phyloP scores from a whole-genome alignment of 78 protist species.

The Dictyostelium brefeldianum region DNA sequence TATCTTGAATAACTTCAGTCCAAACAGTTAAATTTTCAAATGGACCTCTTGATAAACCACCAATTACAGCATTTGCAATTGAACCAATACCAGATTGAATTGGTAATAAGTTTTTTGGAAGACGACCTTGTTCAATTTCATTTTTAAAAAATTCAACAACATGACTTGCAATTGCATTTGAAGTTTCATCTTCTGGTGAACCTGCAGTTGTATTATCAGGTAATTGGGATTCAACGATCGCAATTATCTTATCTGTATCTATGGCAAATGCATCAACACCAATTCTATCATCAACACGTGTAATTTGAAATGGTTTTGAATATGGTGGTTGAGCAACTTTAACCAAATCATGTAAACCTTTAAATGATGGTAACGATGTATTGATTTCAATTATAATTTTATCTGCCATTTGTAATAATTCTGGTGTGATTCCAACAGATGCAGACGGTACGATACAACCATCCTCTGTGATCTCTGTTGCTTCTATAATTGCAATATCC shows the following conservation, averaged over 20 bases:
- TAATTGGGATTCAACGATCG: constrained; percentile 56
- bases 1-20: constrained; percentile 80
- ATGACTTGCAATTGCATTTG: constrained; percentile 40
- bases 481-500: constrained; percentile 88
- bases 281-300: constrained; percentile 73
- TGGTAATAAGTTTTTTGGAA: constrained; percentile 63
- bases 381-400: constrained; percentile 88
- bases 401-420: constrained; percentile 78
- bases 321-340: constrained; percentile 31
- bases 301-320: constrained; percentile 62
- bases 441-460: constrained; percentile 87
- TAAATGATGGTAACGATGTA: constrained; percentile 85
- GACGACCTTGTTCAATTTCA: constrained; percentile 41
- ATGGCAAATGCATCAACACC: constrained; percentile 22
- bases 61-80: constrained; percentile 73
- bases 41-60: constrained; percentile 56
- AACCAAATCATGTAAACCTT: constrained; percentile 87
- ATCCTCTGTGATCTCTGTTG: constrained; percentile 85
- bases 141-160: constrained; percentile 24
- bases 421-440: constrained; percentile 83
- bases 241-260: constrained; percentile 73
- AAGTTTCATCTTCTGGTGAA: constrained; percentile 46
- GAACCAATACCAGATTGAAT: constrained; percentile 65
- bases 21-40: constrained; percentile 64
- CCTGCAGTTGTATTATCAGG: constrained; percentile 35